Conservation (phyloP, 371 early-diverging fungal genomes). For the Rhizomucor miehei region DNA sequence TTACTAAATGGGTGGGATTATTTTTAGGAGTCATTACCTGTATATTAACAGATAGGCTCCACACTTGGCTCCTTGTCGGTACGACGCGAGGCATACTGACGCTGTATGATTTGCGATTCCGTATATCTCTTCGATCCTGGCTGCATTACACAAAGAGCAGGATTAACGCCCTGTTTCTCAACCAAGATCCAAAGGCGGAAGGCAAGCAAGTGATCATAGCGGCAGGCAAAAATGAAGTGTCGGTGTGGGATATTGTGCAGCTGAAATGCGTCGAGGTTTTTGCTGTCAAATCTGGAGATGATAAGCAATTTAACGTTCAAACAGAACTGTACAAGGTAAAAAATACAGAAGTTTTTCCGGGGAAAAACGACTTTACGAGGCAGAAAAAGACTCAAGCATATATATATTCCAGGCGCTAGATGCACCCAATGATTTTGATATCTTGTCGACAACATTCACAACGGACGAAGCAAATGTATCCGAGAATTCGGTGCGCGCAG, state of each 20-base stretch:
- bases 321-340: constrained; percentile 51
- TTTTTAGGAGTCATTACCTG: constrained; percentile 63
- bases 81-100: constrained; percentile 80
- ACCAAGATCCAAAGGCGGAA: constrained; percentile 43
- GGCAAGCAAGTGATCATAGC: constrained; percentile 58
- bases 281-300: constrained; percentile 58
- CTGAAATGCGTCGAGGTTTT: constrained; percentile 73
- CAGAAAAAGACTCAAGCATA: too few species aligned
- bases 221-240: constrained; percentile 76
- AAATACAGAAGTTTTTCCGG: not conserved
- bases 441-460: constrained; percentile 49
- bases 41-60: constrained; percentile 63
- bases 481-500: constrained; percentile 55
- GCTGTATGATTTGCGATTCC: constrained; percentile 85
- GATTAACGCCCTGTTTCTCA: constrained; percentile 63
- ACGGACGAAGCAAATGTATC: constrained; percentile 46
- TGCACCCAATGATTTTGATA: constrained; percentile 50
- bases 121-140: constrained; percentile 75
- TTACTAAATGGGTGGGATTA: not conserved
- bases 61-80: constrained; percentile 75
- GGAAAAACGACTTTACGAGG: too few species aligned
- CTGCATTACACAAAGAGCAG: constrained; percentile 72
- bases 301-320: constrained; percentile 47
- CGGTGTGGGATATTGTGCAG: constrained; percentile 79
- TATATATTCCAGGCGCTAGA: constrained; percentile 36